Base-by-base conservation (phyloP, 2,329 filamentous ascomycete genomes). In the Biscogniauxia marginata region DNA sequence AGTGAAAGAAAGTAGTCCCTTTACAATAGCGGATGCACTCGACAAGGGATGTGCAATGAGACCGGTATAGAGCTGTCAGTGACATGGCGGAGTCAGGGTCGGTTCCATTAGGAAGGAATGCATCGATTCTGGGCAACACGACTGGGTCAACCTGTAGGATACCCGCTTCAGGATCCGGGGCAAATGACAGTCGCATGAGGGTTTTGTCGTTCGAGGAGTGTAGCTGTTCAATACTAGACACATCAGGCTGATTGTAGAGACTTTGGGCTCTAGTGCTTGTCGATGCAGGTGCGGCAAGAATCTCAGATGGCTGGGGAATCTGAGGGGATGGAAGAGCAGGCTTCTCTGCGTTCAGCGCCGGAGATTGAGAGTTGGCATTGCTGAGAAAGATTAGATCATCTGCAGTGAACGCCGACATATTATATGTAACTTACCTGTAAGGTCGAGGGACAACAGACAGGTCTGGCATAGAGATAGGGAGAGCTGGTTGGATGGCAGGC, bases 11-110 rank as follows among this genome's bases (percentile, higher is more conserved):
- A 6, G 92, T 93, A 75, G 96, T 96, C 73, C 97, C 91, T 70
- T 95, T 96, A 80, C 93, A 97, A 72, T 91, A 98, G 24, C 95
- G 89, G 59, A 99, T 92, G 65, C 91, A 93, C 73, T 99, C 95
- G 25, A 99, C 89, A 4, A 99, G 82, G 0, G 93, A 97, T 13
- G 95, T 97, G 71, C 93, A 96, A 70, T 98, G 93, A 2, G 93
- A 95, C 50, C 92, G 86, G 70, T 99, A 99, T 21, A 98, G 81
- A 4, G 93, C 93, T 39, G 86, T 85, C 20, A 99, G 79, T 3
- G 92, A 93, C 66, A 90, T 90, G 22, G 92, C 93, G 7, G 92
- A 89, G 68, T 98, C 93, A 0, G 84, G 79, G 71, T 99, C 95
- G 6, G 93, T 96, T 54, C 90, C 89, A 2, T 77, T 75, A 1